Evolutionary conservation across 495 filamentous ascomycete genomes (phyloP), one percentile per base, ranked within the genome.

Genomic region (Trichocladium uniseriatum): DNA sequence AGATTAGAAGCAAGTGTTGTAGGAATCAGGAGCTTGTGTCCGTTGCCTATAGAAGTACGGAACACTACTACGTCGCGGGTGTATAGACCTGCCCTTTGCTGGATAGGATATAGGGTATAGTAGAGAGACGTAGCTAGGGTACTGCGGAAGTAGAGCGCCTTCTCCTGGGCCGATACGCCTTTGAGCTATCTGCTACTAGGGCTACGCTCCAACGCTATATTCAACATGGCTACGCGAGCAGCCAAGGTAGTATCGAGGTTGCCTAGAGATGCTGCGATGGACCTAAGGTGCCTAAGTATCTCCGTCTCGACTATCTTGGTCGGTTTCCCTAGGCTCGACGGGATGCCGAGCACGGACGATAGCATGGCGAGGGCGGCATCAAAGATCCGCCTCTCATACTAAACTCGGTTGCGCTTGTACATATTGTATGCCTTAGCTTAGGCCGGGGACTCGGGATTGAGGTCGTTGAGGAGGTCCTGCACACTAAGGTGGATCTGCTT

Each of bases 371-470:
- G 51, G 6, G 78, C 77, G 4, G 62, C 62, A 44, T 81, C 73
- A 45, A 75, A 70, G 19, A 99, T 82, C 48, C 87, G 86, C 65
- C 77, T 83, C 62, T 97, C 89, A 60, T 99, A 99, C 19, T 88
- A 88, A 9, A 69, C 66, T 19, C 80, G 76, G 60, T 99, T 92
- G 65, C 86, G 90, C 73, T 94, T 95, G 66, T 88, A 97, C 29
- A 97, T 78, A 59, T 95, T 95, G 69, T 96, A 99, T 8, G 92
- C 92, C 52, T 99, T 94, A 13, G 91, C 92, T 68, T 99, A 94
- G 3, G 92, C 92, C 2, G 92, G 92, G 1, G 88, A 94, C 36
- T 97, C 92, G 0, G 94, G 94, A 61, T 99, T 99, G 16, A 92
- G 94, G 58, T 97, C 89, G 60, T 99, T 80, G 7, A 99, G 77